These are phyloP conservation scores for Dactylonectria macrodidyma DNA, from an alignment of 2,329 filamentous ascomycete genomes.

Conservation along the genomic window DNA sequence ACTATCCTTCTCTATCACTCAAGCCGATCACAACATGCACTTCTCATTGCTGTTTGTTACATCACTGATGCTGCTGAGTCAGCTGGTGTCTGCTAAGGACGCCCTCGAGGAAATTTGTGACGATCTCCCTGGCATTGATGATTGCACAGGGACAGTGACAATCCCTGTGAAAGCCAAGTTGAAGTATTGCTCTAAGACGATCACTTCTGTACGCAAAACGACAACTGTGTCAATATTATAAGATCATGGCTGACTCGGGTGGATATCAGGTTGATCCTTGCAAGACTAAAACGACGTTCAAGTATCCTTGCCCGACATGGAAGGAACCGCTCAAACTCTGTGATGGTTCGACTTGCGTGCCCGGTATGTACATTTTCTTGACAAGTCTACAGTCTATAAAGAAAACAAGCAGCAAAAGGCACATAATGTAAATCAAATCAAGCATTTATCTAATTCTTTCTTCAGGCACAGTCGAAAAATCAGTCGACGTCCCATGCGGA, in stretches of 20 bases:
- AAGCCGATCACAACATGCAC: background rate
- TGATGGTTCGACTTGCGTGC: constrained; percentile 7
- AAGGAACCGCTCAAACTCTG: constrained; percentile 8
- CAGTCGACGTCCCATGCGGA: constrained; percentile 9
- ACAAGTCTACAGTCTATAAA: too few species aligned
- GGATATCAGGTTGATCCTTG: constrained; percentile 13
- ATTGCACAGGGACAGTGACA: constrained; percentile 3
- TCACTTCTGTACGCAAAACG: background rate
- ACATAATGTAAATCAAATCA: background rate
- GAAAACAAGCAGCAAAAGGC: too few species aligned
- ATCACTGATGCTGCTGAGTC: constrained; percentile 8
- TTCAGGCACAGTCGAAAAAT: constrained; percentile 8
- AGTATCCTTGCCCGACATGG: constrained; percentile 18
- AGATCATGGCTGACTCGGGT: background rate
- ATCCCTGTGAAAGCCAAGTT: constrained; percentile 12
- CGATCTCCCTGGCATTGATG: constrained; percentile 4
- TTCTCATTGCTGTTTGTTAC: background rate
- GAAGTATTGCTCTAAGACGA: constrained; percentile 7
- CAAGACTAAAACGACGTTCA: constrained; percentile 14
- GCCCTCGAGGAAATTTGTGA: constrained; percentile 7
- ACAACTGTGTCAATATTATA: background rate
- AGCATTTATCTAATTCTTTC: background rate
- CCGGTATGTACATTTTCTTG: constrained; percentile 1
- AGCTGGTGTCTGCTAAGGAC: constrained; percentile 13
- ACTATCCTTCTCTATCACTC: too few species aligned